Evolutionary conservation across 1,284 basidiomycete genomes (phyloP).

Genomic region (Ustilago sp.): DNA sequence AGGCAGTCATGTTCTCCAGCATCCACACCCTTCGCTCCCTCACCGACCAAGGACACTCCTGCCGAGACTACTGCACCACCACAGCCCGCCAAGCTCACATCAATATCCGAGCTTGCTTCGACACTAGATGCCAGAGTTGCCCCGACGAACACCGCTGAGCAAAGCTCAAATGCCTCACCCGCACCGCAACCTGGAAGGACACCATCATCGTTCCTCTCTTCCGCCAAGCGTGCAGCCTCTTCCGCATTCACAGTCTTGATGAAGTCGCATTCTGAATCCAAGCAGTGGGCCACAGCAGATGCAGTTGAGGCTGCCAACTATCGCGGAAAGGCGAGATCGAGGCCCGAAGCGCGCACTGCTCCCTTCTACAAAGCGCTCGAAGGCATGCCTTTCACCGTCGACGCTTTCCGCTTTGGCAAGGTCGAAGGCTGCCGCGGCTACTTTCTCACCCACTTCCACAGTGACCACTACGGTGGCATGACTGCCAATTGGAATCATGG

Average conservation of each 20-base stretch:
- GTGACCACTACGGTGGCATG: slow-evolving; percentile 72
- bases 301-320: slow-evolving; percentile 56
- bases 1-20: slow-evolving; percentile 29
- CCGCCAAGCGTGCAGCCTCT: slow-evolving; percentile 34
- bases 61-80: neutral
- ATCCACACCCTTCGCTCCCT: neutral
- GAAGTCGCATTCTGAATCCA: slow-evolving; percentile 58
- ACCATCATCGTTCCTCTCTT: slow-evolving; percentile 21
- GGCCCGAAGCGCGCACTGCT: slow-evolving; percentile 39
- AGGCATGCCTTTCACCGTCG: slow-evolving; percentile 96
- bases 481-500: slow-evolving; percentile 84
- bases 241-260: slow-evolving; percentile 60
- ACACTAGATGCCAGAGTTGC: slow-evolving; percentile 21
- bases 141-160: slow-evolving; percentile 3
- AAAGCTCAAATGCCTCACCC: neutral
- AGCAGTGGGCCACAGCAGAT: slow-evolving; percentile 61
- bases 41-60: neutral
- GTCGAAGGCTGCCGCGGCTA: slow-evolving; percentile 89
- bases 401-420: slow-evolving; percentile 92
- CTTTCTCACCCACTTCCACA: slow-evolving; percentile 76
- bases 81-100: slow-evolving; percentile 30
- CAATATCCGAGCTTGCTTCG: slow-evolving; percentile 40
- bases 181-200: slow-evolving; percentile 3
- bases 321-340: slow-evolving; percentile 34
- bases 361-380: slow-evolving; percentile 76